A percentile compares a stretch with the other conserved stretches of the same genome.
phyloP scores from a whole-genome alignment of 345 rosid species.

The Populus nigra region DNA sequence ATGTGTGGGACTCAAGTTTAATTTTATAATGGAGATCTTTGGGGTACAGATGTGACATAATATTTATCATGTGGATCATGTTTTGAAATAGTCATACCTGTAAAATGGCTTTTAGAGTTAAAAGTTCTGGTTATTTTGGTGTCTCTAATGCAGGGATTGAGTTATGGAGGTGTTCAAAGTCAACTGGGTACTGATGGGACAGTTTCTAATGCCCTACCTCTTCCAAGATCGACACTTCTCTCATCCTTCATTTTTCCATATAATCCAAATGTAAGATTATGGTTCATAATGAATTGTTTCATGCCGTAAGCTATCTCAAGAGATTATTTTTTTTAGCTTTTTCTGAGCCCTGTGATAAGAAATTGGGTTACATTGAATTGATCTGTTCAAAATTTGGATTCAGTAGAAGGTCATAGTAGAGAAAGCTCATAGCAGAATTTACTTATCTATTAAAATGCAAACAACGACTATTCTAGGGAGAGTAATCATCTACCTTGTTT shows the following conservation, averaged over 20 bases:
- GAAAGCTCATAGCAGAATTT: neutral
- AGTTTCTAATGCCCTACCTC: slow-evolving; percentile 55
- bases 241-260: slow-evolving; percentile 63
- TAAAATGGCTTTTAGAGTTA: neutral
- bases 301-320: neutral
- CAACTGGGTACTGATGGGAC: slow-evolving; percentile 68
- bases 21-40: neutral
- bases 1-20: neutral
- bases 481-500: neutral
- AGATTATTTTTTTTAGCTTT: neutral
- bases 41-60: neutral
- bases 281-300: slow-evolving; percentile 8
- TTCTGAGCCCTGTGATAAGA: neutral
- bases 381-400: neutral
- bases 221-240: slow-evolving; percentile 55
- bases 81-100: neutral
- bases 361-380: slow-evolving; percentile 1
- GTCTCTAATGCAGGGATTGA: slow-evolving; percentile 43
- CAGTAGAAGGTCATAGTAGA: neutral
- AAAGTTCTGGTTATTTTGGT: slow-evolving; percentile 8
- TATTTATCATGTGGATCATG: neutral
- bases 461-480: neutral
- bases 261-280: slow-evolving; percentile 53
- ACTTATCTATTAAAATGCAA: neutral
- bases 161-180: slow-evolving; percentile 54